phyloP scores from a whole-genome alignment of 768 basidiomycete species.

The Tylopilus sp. region DNA sequence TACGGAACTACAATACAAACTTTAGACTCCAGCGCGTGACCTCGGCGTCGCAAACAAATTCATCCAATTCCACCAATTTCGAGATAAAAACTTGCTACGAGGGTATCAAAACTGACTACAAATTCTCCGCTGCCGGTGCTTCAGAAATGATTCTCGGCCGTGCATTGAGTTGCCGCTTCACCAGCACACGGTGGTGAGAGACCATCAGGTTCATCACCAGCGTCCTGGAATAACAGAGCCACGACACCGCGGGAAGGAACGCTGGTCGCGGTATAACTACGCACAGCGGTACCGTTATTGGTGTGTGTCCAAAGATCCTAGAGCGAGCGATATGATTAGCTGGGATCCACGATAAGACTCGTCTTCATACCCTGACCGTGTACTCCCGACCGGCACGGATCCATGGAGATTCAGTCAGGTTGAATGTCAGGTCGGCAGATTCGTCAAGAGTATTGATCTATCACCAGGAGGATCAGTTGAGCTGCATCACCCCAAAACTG shows the following conservation, averaged over 20 bases:
- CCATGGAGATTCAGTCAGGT: constrained; percentile 66
- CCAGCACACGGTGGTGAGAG: constrained; percentile 52
- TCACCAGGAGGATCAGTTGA: not conserved
- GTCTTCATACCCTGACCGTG: constrained; percentile 47
- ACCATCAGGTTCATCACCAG: constrained; percentile 63
- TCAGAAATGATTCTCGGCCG: constrained; percentile 53
- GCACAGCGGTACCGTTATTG: constrained; percentile 60
- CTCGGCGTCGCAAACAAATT: no score
- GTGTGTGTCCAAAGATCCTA: constrained; percentile 75
- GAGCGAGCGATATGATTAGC: not conserved
- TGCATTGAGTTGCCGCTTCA: constrained; percentile 48
- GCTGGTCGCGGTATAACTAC: constrained; percentile 44
- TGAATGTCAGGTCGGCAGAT: constrained; percentile 56
- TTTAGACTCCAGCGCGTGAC: no score
- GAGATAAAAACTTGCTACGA: no score
- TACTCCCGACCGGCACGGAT: constrained; percentile 63
- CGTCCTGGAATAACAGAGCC: constrained; percentile 61
- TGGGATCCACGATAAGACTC: not conserved
- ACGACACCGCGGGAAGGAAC: constrained; percentile 65
- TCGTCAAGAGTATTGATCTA: constrained; percentile 57
- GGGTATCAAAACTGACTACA: not conserved
- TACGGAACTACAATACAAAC: no score
- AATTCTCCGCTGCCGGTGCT: no score
- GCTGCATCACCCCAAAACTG: not conserved
- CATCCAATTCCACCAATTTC: no score